Conservation (phyloP, 208 protist genomes). For the Crithidia expoeki region DNA sequence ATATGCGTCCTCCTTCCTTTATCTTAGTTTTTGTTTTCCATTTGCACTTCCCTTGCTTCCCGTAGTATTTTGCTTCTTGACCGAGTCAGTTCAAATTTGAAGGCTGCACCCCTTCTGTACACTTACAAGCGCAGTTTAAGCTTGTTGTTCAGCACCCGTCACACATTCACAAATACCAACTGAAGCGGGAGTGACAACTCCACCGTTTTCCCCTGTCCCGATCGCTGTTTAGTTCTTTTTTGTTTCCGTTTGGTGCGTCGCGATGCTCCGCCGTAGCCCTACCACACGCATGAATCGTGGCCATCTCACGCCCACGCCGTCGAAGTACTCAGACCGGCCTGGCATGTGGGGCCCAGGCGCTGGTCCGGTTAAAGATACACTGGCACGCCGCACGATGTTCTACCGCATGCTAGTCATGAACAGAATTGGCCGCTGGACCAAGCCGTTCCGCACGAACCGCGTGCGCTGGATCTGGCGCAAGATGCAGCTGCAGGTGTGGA, state of each 20-base stretch:
- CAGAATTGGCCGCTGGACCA: slow-evolving; percentile 82
- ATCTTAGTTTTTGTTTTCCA: no score
- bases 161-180: no score
- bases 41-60: no score
- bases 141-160: no score
- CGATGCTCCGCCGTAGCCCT: slow-evolving; percentile 75
- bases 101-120: no score
- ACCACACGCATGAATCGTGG: slow-evolving; percentile 70
- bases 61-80: no score
- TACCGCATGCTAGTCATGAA: slow-evolving; percentile 89
- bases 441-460: slow-evolving; percentile 83
- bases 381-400: slow-evolving; percentile 82
- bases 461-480: slow-evolving; percentile 87
- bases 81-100: no score
- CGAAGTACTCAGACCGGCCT: slow-evolving; percentile 85
- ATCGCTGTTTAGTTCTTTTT: slow-evolving; percentile 6
- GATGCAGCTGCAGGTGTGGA: slow-evolving; percentile 87
- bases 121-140: no score
- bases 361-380: slow-evolving; percentile 84
- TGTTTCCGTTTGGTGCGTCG: neutral
- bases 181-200: no score
- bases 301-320: slow-evolving; percentile 76
- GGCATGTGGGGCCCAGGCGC: slow-evolving; percentile 87
- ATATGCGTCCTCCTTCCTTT: no score
- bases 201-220: neutral